A percentile compares a stretch with the other conserved stretches of the same genome.
Evolutionary conservation across 202 grass and related monocot genomes (phyloP).

Genomic region (Musa balbisiana): DNA sequence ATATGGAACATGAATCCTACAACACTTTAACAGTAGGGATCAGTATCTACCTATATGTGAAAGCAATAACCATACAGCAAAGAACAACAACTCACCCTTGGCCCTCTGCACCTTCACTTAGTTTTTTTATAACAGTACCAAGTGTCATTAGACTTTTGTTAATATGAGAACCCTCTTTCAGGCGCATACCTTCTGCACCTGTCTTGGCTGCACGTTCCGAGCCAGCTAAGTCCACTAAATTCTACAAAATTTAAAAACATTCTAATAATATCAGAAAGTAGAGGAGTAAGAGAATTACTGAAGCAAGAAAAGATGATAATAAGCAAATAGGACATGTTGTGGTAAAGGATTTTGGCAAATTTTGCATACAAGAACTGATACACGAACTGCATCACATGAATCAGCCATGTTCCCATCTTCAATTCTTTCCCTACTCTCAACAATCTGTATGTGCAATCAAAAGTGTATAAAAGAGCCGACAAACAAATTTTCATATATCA

Average conservation of each 20-base stretch:
- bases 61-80: background rate
- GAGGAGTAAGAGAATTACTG: background rate
- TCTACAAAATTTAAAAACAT: slow-evolving; percentile 41
- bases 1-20: slow-evolving; percentile 86
- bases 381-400: slow-evolving; percentile 81
- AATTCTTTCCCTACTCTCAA: slow-evolving; percentile 72
- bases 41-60: background rate
- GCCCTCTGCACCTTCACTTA: slow-evolving; percentile 81
- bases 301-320: slow-evolving; percentile 2
- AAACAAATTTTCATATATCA: slow-evolving; percentile 15
- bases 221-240: slow-evolving; percentile 94
- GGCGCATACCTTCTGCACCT: slow-evolving; percentile 81
- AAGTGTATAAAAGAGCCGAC: background rate
- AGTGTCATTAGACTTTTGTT: slow-evolving; percentile 94
- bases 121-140: slow-evolving; percentile 86
- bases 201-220: slow-evolving; percentile 94
- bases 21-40: slow-evolving; percentile 25
- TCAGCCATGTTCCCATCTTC: slow-evolving; percentile 49
- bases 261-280: slow-evolving; percentile 2
- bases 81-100: slow-evolving; percentile 63
- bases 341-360: background rate
- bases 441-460: slow-evolving; percentile 45
- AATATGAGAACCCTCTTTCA: slow-evolving; percentile 98
- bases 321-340: background rate
- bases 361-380: slow-evolving; percentile 69